Evolutionary conservation across 257 asterid genomes (phyloP).

Genomic region (Anisodus acutangulus): DNA sequence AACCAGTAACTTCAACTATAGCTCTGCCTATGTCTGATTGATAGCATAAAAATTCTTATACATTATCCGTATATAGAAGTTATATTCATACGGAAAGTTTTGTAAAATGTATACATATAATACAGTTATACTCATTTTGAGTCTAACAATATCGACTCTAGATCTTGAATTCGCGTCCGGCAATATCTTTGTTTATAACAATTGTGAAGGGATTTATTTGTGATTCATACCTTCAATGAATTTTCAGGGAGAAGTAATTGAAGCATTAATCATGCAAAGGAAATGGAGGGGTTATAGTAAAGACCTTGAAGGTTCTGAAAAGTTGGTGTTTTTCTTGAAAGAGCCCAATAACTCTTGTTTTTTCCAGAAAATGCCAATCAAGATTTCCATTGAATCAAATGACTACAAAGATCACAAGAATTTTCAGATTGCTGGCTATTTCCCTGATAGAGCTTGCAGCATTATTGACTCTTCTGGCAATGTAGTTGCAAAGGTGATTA

Average conservation of each 20-base stretch:
- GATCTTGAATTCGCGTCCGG: not conserved
- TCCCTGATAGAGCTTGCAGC: slow-evolving; percentile 60
- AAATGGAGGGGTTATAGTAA: slow-evolving; percentile 68
- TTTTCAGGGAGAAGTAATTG: slow-evolving; percentile 67
- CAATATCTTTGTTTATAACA: not conserved
- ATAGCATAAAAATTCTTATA: too few relatives aligned
- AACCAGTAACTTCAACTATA: too few relatives aligned
- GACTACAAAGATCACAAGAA: slow-evolving; percentile 39
- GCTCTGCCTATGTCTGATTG: too few relatives aligned
- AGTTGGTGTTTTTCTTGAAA: slow-evolving; percentile 68
- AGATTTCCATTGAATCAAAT: slow-evolving; percentile 54
- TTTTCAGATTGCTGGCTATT: slow-evolving; percentile 66
- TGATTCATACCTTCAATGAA: not conserved
- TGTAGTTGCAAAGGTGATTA: slow-evolving; percentile 59
- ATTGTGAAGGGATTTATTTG: not conserved
- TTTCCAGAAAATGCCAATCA: slow-evolving; percentile 43
- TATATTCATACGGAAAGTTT: too few relatives aligned
- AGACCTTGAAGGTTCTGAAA: slow-evolving; percentile 57
- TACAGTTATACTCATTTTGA: too few relatives aligned
- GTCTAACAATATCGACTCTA: not conserved
- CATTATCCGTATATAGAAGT: too few relatives aligned
- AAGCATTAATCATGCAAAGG: slow-evolving; percentile 66
- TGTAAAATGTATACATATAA: too few relatives aligned
- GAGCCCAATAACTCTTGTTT: slow-evolving; percentile 62
- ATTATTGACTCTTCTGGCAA: slow-evolving; percentile 65